Evolutionary conservation across 768 basidiomycete species (phyloP).

Genomic region (Suillus subaureus): DNA sequence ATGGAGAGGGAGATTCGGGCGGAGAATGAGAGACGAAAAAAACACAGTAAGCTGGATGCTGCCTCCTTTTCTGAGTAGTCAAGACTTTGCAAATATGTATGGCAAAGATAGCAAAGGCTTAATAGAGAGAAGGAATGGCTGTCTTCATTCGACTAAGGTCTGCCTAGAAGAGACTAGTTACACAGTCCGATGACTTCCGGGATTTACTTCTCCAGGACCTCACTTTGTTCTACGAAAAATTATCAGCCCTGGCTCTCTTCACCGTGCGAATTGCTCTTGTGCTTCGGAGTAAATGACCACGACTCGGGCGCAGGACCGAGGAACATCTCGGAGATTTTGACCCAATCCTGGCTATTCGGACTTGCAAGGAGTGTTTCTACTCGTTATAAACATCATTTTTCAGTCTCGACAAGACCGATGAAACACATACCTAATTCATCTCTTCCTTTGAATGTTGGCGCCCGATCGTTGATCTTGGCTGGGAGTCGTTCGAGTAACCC

Average conservation of each 20-base stretch:
- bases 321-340: constrained; percentile 94
- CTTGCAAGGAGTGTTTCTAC: constrained; percentile 85
- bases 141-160: neutral
- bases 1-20: constrained; percentile 28
- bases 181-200: neutral
- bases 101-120: neutral
- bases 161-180: neutral
- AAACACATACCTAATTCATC: constrained; percentile 77
- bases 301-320: constrained; percentile 82
- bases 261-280: constrained; percentile 84
- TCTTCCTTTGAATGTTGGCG: constrained; percentile 85
- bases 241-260: constrained; percentile 63
- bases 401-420: neutral
- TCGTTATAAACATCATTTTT: constrained; percentile 8
- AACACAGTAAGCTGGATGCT: neutral
- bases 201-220: neutral
- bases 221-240: neutral
- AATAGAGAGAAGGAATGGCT: neutral
- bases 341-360: constrained; percentile 82
- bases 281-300: constrained; percentile 90
- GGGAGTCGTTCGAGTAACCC: constrained; percentile 87
- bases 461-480: constrained; percentile 84
- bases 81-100: neutral
- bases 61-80: neutral
- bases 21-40: constrained; percentile 31